phyloP scores from a whole-genome alignment of 345 rosid genomes.

The Nasturtium officinale region DNA sequence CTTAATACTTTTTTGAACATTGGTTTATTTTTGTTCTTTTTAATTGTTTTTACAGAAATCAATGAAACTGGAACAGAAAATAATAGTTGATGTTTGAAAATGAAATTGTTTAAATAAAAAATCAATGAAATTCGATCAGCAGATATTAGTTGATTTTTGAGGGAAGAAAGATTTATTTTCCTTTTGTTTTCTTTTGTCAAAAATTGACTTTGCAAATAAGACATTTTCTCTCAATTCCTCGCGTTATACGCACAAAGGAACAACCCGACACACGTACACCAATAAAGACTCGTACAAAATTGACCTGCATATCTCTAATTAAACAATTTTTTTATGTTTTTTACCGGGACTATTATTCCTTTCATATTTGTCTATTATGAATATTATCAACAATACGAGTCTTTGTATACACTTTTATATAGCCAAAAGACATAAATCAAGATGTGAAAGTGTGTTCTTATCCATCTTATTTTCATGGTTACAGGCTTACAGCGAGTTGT shows the following conservation, averaged over 20 bases:
- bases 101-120: too few species aligned
- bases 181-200: too few species aligned
- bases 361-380: neutral
- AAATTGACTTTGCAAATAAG: too few species aligned
- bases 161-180: too few species aligned
- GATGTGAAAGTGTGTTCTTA: neutral
- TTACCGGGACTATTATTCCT: neutral
- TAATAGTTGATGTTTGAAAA: too few species aligned
- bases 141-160: too few species aligned
- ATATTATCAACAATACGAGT: neutral
- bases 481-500: neutral
- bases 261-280: constrained; percentile 4
- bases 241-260: neutral
- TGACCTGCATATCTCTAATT: neutral
- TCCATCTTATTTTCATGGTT: neutral
- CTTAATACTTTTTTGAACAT: too few species aligned
- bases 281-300: neutral
- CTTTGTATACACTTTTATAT: neutral
- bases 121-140: too few species aligned
- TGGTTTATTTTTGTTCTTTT: too few species aligned
- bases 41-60: too few species aligned
- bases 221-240: neutral
- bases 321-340: neutral
- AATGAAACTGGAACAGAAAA: too few species aligned
- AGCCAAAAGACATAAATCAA: neutral